A percentile compares a stretch with the other conserved stretches of the same genome.
Conservation (phyloP, 139 green algal genomes). For the Edaphochlamys debaryana region DNA sequence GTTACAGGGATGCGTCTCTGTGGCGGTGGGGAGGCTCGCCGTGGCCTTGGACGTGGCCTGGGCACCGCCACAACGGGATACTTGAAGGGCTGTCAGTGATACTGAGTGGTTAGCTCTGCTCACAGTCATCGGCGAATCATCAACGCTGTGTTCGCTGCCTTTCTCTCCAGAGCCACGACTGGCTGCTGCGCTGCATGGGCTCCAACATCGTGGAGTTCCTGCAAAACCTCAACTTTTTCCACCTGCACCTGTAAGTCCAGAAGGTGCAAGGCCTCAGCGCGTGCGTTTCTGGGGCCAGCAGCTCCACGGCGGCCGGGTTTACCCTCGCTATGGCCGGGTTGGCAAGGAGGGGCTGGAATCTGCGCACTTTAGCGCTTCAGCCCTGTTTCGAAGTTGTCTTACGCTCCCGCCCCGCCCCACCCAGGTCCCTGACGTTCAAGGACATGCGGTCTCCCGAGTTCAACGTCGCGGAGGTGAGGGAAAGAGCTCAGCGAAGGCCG, state of each 20-base stretch:
- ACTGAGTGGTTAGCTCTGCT: no score
- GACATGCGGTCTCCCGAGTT: conserved; percentile 13
- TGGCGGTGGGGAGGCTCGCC: no score
- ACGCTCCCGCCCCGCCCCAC: background rate
- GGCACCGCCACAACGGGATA: background rate
- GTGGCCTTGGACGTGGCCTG: no score
- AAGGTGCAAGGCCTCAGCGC: no score
- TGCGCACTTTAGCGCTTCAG: no score
- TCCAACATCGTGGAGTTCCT: conserved; percentile 3
- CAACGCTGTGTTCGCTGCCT: background rate
- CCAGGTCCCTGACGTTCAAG: conserved; percentile 9
- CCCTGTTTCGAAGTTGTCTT: no score
- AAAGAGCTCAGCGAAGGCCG: background rate
- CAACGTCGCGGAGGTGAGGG: conserved; percentile 6
- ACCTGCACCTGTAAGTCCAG: conserved; percentile 22
- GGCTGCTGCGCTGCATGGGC: conserved; percentile 28
- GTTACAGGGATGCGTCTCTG: no score
- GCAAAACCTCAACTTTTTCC: conserved; percentile 14
- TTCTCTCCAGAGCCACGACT: conserved; percentile 4
- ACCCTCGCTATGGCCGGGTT: no score
- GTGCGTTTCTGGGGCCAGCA: no score
- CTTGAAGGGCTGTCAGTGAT: background rate
- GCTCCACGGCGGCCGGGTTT: no score
- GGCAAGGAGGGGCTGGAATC: no score
- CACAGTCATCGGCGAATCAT: background rate